A percentile compares a stretch with the other conserved stretches of the same genome.
These are phyloP conservation scores for Carpinus viminea DNA, from an alignment of 306 rosid species.

Conservation along the genomic window DNA sequence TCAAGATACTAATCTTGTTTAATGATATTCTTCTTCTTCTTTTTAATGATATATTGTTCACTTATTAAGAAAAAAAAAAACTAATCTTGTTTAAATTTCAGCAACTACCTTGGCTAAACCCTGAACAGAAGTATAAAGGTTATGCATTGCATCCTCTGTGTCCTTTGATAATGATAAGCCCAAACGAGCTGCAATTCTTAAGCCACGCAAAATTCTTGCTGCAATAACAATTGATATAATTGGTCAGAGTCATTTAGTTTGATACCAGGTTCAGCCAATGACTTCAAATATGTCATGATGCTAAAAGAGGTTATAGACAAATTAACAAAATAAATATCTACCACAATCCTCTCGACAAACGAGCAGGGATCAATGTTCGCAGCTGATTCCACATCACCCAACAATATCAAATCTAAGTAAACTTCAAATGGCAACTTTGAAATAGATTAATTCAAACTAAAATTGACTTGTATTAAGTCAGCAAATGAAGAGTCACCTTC, in stretches of 20 bases:
- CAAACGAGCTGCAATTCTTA: constrained; percentile 95
- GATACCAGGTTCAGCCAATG: constrained; percentile 26
- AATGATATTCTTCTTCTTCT: no score
- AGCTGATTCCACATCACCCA: constrained; percentile 41
- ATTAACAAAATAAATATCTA: constrained; percentile 45
- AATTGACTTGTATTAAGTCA: neutral
- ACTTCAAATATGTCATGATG: constrained; percentile 28
- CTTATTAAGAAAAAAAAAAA: no score
- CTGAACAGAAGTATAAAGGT: constrained; percentile 40
- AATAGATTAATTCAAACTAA: neutral
- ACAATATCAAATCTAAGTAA: constrained; percentile 17
- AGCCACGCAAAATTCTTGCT: constrained; percentile 94
- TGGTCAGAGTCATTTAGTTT: constrained; percentile 23
- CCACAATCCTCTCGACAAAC: constrained; percentile 83
- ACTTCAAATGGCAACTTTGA: neutral
- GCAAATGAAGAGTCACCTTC: constrained; percentile 38
- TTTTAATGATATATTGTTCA: no score
- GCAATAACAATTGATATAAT: constrained; percentile 30
- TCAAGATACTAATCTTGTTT: constrained; percentile 11
- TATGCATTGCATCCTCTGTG: constrained; percentile 43
- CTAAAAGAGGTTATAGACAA: constrained; percentile 14
- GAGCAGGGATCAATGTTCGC: constrained; percentile 64
- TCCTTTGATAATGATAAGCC: constrained; percentile 72
- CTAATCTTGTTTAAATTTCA: constrained; percentile 1
- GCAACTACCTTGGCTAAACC: constrained; percentile 40